A percentile compares a stretch with the other conserved stretches of the same genome.
Evolutionary conservation across 2,329 filamentous ascomycete species (phyloP).

Genomic region (Annulohypoxylon truncatum): DNA sequence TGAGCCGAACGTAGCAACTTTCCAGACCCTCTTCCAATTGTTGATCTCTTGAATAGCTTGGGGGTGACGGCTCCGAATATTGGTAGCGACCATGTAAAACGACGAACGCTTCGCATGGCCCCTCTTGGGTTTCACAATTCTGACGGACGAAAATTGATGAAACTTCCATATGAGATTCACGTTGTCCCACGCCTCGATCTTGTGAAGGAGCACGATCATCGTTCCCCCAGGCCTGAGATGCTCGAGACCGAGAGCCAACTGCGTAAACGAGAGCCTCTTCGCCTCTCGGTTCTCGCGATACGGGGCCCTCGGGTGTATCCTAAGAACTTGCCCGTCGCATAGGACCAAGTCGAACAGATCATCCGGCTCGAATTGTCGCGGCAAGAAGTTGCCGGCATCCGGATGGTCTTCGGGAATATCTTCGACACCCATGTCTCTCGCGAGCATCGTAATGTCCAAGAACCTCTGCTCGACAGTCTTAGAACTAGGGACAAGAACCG

Average conservation of each 20-base stretch:
- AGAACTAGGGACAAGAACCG: conserved; percentile 46
- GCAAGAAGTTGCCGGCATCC: conserved; percentile 45
- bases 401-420: conserved; percentile 51
- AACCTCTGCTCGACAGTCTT: conserved; percentile 23
- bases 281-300: conserved; percentile 41
- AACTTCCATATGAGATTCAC: conserved; percentile 55
- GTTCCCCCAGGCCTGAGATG: conserved; percentile 60
- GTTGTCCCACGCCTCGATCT: conserved; percentile 56
- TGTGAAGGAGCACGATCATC: conserved; percentile 64
- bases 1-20: conserved; percentile 53
- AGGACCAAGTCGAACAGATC: conserved; percentile 58
- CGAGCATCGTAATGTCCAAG: conserved; percentile 65
- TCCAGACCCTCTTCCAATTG: conserved; percentile 57
- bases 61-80: conserved; percentile 51
- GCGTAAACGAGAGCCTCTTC: conserved; percentile 35
- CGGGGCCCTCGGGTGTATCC: conserved; percentile 36
- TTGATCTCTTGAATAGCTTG: conserved; percentile 53
- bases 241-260: conserved; percentile 47
- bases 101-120: conserved; percentile 59
- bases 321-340: conserved; percentile 51
- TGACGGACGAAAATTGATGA: conserved; percentile 55
- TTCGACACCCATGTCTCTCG: conserved; percentile 55
- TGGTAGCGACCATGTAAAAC: conserved; percentile 64
- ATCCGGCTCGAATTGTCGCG: conserved; percentile 37
- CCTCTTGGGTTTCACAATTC: conserved; percentile 58